Evolutionary conservation across 164 flowering plant genomes (phyloP), one percentile per base, ranked within the genome.

Genomic region (Liquidambar formosana): DNA sequence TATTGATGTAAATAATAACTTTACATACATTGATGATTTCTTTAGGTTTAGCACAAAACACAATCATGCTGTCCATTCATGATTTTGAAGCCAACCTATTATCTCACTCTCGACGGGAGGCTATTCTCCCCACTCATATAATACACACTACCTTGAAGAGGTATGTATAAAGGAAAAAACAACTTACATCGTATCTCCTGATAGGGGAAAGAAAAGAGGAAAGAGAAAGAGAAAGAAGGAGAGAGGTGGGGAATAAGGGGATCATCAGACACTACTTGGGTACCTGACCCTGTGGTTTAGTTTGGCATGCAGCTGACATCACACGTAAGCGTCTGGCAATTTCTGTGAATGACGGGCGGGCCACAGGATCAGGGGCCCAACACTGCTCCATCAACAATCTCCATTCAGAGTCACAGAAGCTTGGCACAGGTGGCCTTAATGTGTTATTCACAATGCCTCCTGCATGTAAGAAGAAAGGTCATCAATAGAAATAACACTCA

Each of bases 371-470:
- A 6, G 87, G 89, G 16, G 87, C 85, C 89, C 89, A 85, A 57
- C 89, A 85, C 59, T 82, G 80, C 80, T 85, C 89, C 89, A 85
- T 85, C 26, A 85, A 71, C 67, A 47, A 68, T 69, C 73, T 83
- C 89, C 89, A 85, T 60, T 85, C 87, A 10, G 76, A 57, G 63
- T 85, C 89, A 53, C 89, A 85, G 67, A 10, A 75, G 59, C 67
- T 72, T 58, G 89, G 89, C 27, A 85, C 78, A 5, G 70, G 78
- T 23, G 89, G 89, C 78, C 89, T 80, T 64, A 85, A 62, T 4
- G 87, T 80, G 73, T 85, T 85, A 64, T 79, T 85, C 60, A 85
- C 87, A 65, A 85, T 85, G 13, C 89, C 89, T 33, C 87, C 89
- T 85, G 79, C 71, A 71, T 11, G 44, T 13, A 26, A 13, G 22